Base-by-base conservation (phyloP, 805 yeast genomes). In the Phaffomyces antillensis region DNA sequence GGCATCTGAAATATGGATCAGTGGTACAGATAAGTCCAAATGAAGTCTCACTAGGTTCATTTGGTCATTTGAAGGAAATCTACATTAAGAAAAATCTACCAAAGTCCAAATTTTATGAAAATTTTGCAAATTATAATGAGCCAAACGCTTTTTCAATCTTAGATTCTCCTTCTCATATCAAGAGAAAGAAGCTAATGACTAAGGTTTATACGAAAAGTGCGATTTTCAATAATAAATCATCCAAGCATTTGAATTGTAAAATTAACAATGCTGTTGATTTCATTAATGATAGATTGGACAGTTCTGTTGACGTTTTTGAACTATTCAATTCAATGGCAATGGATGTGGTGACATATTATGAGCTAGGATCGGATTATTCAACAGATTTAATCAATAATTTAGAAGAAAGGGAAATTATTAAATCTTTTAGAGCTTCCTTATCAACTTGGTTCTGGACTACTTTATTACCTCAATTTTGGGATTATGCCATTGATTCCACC, bases 241-340 rank as follows among this genome's bases (percentile, higher is more conserved):
- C 69, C 47, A 20, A 12, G 0, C 67, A 64, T 48, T 55, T 73
- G 33, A 61, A 59, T 39, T 42, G 43, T 4, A 65, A 70, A 31
- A 61, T 74, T 37, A 39, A 53, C 1, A 54, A 62, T 37, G 53
- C 65, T 46, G 51, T 39, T 18, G 44, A 13, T 16, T 60, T 50
- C 25, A 51, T 52, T 25, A 17, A 36, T n/a, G 37, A 44, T 40
- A 41, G 47, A 23, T 44, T 41, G 23, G 42, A 44, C 2, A 38
- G 54, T 10, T 62, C 72, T 30, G 54, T 81, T 35, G 83, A 83
- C 41, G 81, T 77, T 3, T 79, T 77, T 52, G 68, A 76, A 17
- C 58, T 83, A n/a, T 83, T 82, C 67, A 80, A 79, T n/a, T 65
- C 81, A 16, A 66, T 83, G 54, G 89, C 90, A 5, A 76, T 83